Base-by-base conservation (phyloP, 2,329 filamentous ascomycete species). In the Colletotrichum brevisporum region DNA sequence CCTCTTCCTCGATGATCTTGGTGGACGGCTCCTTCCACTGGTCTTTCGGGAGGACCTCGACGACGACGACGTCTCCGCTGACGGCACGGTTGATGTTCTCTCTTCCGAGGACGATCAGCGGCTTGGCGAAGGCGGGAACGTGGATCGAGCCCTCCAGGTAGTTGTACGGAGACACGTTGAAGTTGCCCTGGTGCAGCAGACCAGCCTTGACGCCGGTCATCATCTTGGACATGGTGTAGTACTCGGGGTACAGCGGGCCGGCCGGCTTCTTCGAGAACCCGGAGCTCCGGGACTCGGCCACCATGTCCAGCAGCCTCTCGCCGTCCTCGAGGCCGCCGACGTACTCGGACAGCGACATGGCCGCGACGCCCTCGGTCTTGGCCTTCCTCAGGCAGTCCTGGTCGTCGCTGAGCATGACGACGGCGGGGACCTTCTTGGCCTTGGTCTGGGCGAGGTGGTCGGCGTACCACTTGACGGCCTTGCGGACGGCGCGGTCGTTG, bases 1-100 rank as follows among this genome's bases (percentile, higher is more conserved):
- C 88, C 74, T 98, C 95, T 78, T 99, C 96, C 73, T 99, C 96
- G 39, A 99, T 91, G 55, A 99, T 95, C 79, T 97, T 97, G 4
- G 94, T 95, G 2, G 95, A 98, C 1, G 96, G 95, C 53, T 92
- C 91, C 81, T 98, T 98, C 96, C 96, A 99, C 79, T 98, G 95
- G 65, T 97, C 94, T 78, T 95, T 93, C 0, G 96, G 94, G 2
- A 99, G 84, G 4, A 99, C 89, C 80, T 99, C 95, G 15, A 99
- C 92, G 3, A 98, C 95, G 1, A 98, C 95, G 12, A 96, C 84
- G 80, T 99, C 96, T 24, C 95, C 95, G 69, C 96, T 94, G 21
- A 99, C 91, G 26, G 95, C 91, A 73, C 96, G 89, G 81, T 98
- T 99, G 84, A 97, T 98, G 80, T 97, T 98, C 76, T 99, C 96